A percentile compares a stretch with the other conserved stretches of the same genome.
phyloP scores from a whole-genome alignment of 768 basidiomycete genomes.

The Lactifluus echinatus region DNA sequence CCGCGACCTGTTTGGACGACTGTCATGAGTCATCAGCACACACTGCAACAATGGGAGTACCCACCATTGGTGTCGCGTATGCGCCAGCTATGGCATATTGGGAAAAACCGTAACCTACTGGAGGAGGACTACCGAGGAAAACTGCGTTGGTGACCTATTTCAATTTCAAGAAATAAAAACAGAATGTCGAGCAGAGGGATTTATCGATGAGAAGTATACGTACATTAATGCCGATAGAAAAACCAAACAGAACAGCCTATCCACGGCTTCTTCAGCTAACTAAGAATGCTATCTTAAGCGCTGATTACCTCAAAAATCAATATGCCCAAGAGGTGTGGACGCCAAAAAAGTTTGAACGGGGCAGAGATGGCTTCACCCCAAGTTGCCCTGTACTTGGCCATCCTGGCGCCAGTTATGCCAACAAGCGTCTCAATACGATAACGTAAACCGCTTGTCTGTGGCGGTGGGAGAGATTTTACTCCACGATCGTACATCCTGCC shows the following conservation, averaged over 20 bases:
- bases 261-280: neutral
- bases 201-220: too few relatives aligned
- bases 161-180: too few relatives aligned
- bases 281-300: neutral
- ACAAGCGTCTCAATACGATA: slow-evolving; percentile 51
- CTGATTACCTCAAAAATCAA: slow-evolving; percentile 32
- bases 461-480: slow-evolving; percentile 31
- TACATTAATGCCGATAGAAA: slow-evolving; percentile 55
- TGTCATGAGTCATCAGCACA: neutral
- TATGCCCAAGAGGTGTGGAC: slow-evolving; percentile 51
- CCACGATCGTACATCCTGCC: slow-evolving; percentile 53
- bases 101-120: slow-evolving; percentile 45
- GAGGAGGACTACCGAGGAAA: slow-evolving; percentile 48
- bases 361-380: slow-evolving; percentile 40
- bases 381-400: slow-evolving; percentile 45
- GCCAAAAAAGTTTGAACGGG: slow-evolving; percentile 48
- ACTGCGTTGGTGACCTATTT: slow-evolving; percentile 61
- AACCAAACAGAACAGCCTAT: slow-evolving; percentile 54
- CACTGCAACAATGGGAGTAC: slow-evolving; percentile 8
- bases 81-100: slow-evolving; percentile 43
- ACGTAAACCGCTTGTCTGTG: slow-evolving; percentile 29
- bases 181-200: too few relatives aligned
- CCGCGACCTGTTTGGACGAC: slow-evolving; percentile 31
- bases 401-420: slow-evolving; percentile 53
- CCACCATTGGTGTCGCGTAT: slow-evolving; percentile 50